These are phyloP conservation scores for Talaromyces verruculosus DNA, from an alignment of 2,329 filamentous ascomycete species.

Conservation along the genomic window DNA sequence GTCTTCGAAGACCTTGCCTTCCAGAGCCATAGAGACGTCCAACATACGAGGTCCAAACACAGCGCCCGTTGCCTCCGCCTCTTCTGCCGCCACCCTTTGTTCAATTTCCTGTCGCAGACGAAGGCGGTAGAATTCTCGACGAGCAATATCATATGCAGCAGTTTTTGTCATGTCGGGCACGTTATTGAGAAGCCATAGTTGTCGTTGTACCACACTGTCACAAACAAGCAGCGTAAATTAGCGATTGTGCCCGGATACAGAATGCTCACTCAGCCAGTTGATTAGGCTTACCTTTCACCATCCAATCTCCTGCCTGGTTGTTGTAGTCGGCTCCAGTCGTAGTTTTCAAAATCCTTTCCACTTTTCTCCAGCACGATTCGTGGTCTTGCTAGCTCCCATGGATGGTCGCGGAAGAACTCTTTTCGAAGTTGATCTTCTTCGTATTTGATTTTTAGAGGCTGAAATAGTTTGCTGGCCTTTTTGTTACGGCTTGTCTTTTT, in stretches of 20 bases:
- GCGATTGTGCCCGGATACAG: background rate
- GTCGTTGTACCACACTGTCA: slow-evolving; percentile 85
- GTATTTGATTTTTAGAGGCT: slow-evolving; percentile 74
- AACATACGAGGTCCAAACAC: slow-evolving; percentile 78
- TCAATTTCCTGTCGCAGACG: slow-evolving; percentile 82
- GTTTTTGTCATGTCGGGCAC: slow-evolving; percentile 58
- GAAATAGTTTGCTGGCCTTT: slow-evolving; percentile 75
- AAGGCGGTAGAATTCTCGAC: slow-evolving; percentile 85
- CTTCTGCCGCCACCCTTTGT: slow-evolving; percentile 78
- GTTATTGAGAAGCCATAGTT: slow-evolving; percentile 78
- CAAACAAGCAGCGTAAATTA: background rate
- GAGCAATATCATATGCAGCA: slow-evolving; percentile 79
- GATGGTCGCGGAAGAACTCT: slow-evolving; percentile 89
- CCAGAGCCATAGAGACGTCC: slow-evolving; percentile 77
- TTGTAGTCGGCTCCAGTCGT: slow-evolving; percentile 75
- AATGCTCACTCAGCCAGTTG: background rate
- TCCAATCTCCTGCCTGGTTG: slow-evolving; percentile 75
- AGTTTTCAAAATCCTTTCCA: slow-evolving; percentile 73
- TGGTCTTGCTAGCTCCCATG: slow-evolving; percentile 92
- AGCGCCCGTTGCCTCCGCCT: slow-evolving; percentile 80
- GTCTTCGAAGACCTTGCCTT: slow-evolving; percentile 73
- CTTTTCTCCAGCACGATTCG: slow-evolving; percentile 80
- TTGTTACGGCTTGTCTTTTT: slow-evolving; percentile 50
- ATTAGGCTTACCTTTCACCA: slow-evolving; percentile 70
- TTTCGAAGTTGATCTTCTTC: slow-evolving; percentile 78